phyloP scores from a whole-genome alignment of 129 eudicot species.

The Cynara cardunculus region DNA sequence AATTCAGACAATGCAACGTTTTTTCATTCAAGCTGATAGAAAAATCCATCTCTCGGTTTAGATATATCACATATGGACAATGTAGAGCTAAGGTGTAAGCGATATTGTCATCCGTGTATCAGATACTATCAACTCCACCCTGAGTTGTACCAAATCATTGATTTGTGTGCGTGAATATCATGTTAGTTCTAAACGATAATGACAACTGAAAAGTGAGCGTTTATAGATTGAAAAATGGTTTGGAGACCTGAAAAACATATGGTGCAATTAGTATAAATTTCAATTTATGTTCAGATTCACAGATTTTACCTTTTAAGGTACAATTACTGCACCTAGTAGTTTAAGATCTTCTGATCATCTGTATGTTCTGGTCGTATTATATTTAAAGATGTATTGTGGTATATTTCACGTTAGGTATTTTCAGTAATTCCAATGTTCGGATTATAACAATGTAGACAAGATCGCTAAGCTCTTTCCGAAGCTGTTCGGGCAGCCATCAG shows the following conservation, averaged over 20 bases:
- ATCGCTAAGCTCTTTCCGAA: slow-evolving; percentile 73
- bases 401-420: background rate
- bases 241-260: background rate
- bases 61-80: background rate
- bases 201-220: background rate
- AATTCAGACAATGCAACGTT: background rate
- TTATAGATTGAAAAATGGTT: background rate
- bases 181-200: background rate
- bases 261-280: background rate
- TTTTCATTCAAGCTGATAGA: background rate
- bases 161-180: background rate
- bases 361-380: background rate
- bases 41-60: background rate
- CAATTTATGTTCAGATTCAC: background rate
- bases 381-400: background rate
- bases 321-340: background rate
- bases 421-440: background rate
- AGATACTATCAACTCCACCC: background rate
- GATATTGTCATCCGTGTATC: background rate
- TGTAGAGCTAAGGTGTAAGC: background rate
- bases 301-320: slow-evolving; percentile 1
- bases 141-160: background rate
- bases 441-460: slow-evolving; percentile 41
- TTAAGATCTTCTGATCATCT: background rate
- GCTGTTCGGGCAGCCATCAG: slow-evolving; percentile 82